phyloP scores from a whole-genome alignment of 2,329 filamentous ascomycete genomes.

The Aurifilum marmelostoma region DNA sequence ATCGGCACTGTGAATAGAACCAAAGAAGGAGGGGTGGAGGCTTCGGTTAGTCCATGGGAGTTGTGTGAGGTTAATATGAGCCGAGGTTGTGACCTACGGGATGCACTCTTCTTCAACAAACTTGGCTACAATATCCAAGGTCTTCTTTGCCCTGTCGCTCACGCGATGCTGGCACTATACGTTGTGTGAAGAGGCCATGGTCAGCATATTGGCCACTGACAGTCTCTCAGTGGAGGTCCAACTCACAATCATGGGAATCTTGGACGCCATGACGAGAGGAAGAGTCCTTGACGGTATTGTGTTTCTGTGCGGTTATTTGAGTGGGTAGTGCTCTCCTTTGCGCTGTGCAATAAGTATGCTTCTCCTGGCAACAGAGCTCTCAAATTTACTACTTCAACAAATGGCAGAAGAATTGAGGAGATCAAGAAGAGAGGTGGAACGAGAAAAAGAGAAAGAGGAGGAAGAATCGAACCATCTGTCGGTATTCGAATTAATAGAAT shows the following conservation, averaged over 20 bases:
- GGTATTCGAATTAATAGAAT: background rate
- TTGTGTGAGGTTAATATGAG: background rate
- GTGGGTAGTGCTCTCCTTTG: background rate
- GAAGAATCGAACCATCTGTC: background rate
- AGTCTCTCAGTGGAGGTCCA: background rate
- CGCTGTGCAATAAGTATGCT: background rate
- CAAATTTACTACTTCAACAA: background rate
- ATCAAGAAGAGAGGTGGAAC: background rate
- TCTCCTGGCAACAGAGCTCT: background rate
- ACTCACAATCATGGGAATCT: conserved; percentile 35
- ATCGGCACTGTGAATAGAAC: conserved; percentile 64
- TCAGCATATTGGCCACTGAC: conserved; percentile 10
- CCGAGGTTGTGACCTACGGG: conserved; percentile 54
- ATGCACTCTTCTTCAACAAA: conserved; percentile 97
- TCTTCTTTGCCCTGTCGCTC: conserved; percentile 82
- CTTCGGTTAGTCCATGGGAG: conserved; percentile 14
- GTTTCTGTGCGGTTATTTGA: background rate
- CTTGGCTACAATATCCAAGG: conserved; percentile 85
- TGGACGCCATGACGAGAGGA: conserved; percentile 33
- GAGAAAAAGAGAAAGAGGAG: background rate
- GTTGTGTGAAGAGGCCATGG: conserved; percentile 14
- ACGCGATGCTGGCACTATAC: conserved; percentile 60
- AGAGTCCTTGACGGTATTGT: background rate
- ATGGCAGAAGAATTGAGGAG: background rate
- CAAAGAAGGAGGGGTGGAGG: background rate